Conservation (phyloP, 192 early-diverging fungal species). For the Coemansia sp. region DNA sequence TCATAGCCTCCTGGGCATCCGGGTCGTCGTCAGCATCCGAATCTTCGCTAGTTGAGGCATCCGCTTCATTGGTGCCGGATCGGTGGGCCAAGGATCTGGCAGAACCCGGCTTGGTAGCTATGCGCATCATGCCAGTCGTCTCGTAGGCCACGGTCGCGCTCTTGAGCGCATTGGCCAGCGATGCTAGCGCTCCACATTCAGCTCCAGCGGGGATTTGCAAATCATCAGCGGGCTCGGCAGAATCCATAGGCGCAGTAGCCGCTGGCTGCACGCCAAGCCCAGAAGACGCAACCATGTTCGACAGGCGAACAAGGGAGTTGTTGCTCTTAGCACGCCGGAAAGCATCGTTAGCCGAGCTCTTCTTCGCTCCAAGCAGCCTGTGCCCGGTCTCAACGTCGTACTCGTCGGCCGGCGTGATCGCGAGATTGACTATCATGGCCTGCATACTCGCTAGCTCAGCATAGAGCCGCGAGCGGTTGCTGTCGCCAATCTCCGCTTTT, state of each 20-base stretch:
- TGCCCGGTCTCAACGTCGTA: conserved; percentile 30
- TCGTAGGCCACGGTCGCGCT: conserved; percentile 29
- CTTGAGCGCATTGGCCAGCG: not conserved
- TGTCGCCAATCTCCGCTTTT: not conserved
- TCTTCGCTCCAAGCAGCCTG: conserved; percentile 9
- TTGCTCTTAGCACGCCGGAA: conserved; percentile 1
- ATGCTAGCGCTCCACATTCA: not conserved
- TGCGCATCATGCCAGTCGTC: conserved; percentile 28
- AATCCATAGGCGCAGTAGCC: not conserved
- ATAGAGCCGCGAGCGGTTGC: not conserved
- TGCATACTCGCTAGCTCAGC: conserved; percentile 24
- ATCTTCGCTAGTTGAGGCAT: not conserved
- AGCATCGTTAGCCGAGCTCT: not conserved
- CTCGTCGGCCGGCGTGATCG: conserved; percentile 32
- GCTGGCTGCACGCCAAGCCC: conserved; percentile 14
- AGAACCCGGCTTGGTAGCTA: not conserved
- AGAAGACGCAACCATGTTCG: conserved; percentile 18
- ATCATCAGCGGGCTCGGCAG: not conserved
- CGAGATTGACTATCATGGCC: conserved; percentile 32
- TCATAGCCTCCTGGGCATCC: not conserved
- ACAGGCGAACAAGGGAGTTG: conserved; percentile 5
- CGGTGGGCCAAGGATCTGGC: not conserved
- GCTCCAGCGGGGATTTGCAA: not conserved
- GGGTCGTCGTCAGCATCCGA: not conserved
- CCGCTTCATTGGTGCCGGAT: not conserved